Percentiles rank a stretch among this genome's conserved stretches.
Evolutionary conservation across 2,329 filamentous ascomycete genomes (phyloP).

Genomic region (Fusarium goolgardi): DNA sequence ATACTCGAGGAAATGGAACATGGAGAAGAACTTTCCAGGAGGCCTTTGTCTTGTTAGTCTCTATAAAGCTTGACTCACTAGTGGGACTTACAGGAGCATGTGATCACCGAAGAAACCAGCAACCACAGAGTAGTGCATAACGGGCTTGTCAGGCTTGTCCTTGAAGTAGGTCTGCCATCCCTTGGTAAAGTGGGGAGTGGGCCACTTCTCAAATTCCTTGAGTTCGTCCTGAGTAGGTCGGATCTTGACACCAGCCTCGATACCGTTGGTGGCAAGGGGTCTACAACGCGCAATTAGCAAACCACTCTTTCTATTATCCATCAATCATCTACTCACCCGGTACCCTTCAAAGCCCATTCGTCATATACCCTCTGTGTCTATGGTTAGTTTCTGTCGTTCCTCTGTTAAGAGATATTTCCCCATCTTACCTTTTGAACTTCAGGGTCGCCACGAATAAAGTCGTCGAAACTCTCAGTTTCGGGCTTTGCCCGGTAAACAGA

Average conservation of each 20-base stretch:
- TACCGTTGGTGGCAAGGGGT: slow-evolving; percentile 80
- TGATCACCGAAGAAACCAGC: slow-evolving; percentile 73
- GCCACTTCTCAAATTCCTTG: slow-evolving; percentile 76
- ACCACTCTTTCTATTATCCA: no score
- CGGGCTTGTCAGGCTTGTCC: slow-evolving; percentile 85
- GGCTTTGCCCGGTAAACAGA: slow-evolving; percentile 78
- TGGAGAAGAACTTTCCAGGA: slow-evolving; percentile 82
- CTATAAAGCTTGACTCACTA: not conserved
- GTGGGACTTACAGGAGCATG: slow-evolving; percentile 63
- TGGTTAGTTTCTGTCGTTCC: not conserved
- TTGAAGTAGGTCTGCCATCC: slow-evolving; percentile 88
- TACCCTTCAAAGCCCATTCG: slow-evolving; percentile 83
- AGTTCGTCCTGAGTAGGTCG: slow-evolving; percentile 76
- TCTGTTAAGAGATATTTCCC: slow-evolving; percentile 24
- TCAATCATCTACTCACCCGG: slow-evolving; percentile 57
- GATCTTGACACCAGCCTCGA: slow-evolving; percentile 83
- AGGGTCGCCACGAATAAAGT: slow-evolving; percentile 80
- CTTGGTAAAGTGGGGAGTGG: slow-evolving; percentile 76
- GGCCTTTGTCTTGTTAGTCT: slow-evolving; percentile 63
- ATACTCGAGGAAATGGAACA: slow-evolving; percentile 85
- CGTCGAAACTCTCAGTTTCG: slow-evolving; percentile 81
- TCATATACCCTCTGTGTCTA: slow-evolving; percentile 69
- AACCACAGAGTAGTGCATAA: slow-evolving; percentile 87
- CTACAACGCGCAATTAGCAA: no score
- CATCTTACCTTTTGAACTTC: slow-evolving; percentile 72